Evolutionary conservation across 2,329 filamentous ascomycete species (phyloP), one percentile per base, ranked within the genome.

Genomic region (Iodosphaeria phyllophila): DNA sequence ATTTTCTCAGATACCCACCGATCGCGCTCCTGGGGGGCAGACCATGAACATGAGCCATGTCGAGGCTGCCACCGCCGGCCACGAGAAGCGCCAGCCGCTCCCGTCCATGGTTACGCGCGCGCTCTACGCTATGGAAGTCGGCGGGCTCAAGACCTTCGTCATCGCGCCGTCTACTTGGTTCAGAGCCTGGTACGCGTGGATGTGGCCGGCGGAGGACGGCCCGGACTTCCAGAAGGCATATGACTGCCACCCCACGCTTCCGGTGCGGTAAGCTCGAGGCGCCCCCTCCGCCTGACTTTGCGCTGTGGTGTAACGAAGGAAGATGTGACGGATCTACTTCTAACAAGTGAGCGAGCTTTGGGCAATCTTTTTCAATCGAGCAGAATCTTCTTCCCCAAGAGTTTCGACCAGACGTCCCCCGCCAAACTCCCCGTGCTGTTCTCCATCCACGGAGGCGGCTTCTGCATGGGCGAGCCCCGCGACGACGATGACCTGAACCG

Each of bases 401-500:
- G 31, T 9, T 42, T 43, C 27, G 37, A 48, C 18, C 33, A 34
- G 23, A 32, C 34, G 5, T 35, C 35, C 3, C 32, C 38, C n/a
- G 28, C 36, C 16, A 25, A 30, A 3, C 35, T 43, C 4, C 52
- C 54, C 4, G 42, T 54, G 5, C 41, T 58, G 18, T 43, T 59
- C 23, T 45, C 45, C 24, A 47, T 58, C 26, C 56, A 60, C 28
- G 56, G 55, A 19, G 53, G 56, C 12, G 54, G 53, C 5, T 56
- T 53, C 29, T 42, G 43, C 16, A 11, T 60, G 18, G 43, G 48
- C 28, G 32, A 44, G 12, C 43, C 52, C 1, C 22, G 34, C 15
- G 33, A 50, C 13, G 53, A 58, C 30, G 51, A 58, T 32, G 30
- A 33, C 7, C 48, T 51, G 40, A 56, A 50, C 26, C 34, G 35